These are phyloP conservation scores for Caulochytrium protostelioides DNA, from an alignment of 371 early-diverging fungal species.

Conservation along the genomic window DNA sequence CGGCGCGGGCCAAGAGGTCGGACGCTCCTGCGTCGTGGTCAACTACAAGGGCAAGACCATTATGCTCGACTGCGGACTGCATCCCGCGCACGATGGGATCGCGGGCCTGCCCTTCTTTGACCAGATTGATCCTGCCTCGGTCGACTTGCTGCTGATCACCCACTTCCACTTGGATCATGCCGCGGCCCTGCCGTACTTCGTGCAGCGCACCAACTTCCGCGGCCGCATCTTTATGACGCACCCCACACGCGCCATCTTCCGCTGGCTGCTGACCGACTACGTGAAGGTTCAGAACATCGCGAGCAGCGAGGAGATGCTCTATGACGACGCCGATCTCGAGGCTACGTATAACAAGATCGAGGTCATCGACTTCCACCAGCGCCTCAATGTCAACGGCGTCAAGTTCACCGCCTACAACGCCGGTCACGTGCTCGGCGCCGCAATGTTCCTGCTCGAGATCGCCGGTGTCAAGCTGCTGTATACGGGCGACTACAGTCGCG, in stretches of 20 bases:
- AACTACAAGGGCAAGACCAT: constrained; percentile 91
- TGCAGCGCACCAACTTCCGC: constrained; percentile 80
- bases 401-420: constrained; percentile 95
- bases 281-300: constrained; percentile 67
- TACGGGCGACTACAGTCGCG: constrained; percentile 99
- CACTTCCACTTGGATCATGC: constrained; percentile 99
- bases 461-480: constrained; percentile 92
- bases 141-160: constrained; percentile 89
- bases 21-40: constrained; percentile 88
- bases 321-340: constrained; percentile 83
- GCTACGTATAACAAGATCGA: constrained; percentile 87
- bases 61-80: constrained; percentile 98
- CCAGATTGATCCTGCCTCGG: constrained; percentile 75
- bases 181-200: constrained; percentile 94
- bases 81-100: constrained; percentile 94
- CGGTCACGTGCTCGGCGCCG: constrained; percentile 99
- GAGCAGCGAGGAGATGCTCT: constrained; percentile 75
- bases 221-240: constrained; percentile 99
- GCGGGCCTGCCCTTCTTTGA: constrained; percentile 96
- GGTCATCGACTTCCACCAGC: constrained; percentile 95
- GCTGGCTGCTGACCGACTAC: constrained; percentile 96
- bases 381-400: constrained; percentile 87
- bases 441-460: constrained; percentile 98
- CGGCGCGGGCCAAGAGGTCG: constrained; percentile 98
- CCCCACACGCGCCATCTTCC: constrained; percentile 97